Conservation (phyloP, 805 yeast genomes). For the Kodamaea kaohsiungensis region DNA sequence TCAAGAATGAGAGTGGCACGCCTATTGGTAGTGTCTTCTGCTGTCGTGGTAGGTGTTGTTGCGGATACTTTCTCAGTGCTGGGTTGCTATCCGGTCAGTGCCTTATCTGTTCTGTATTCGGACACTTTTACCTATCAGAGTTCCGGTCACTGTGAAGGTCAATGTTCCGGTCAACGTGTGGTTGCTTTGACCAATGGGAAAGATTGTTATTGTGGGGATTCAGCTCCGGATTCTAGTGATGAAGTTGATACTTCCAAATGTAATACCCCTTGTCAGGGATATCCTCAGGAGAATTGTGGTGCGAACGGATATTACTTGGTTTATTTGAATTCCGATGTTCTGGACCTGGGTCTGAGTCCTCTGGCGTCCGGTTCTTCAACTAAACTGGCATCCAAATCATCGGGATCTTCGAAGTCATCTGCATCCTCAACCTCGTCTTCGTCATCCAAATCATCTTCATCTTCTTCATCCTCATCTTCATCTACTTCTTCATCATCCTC, state of each 20-base stretch:
- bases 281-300: conserved; percentile 60
- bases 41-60: conserved; percentile 2
- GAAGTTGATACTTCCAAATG: conserved; percentile 18
- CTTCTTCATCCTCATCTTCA: conserved; percentile 1
- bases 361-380: conserved; percentile 4
- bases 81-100: conserved; percentile 24
- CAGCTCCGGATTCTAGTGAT: conserved; percentile 29
- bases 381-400: conserved; percentile 11
- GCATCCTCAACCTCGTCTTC: conserved; percentile 13
- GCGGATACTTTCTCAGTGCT: conserved; percentile 11
- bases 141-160: conserved; percentile 52
- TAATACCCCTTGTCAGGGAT: conserved; percentile 57
- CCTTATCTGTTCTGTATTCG: conserved; percentile 5
- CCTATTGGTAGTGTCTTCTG: conserved; percentile 1
- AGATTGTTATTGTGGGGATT: conserved; percentile 68
- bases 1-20: conserved; percentile 5
- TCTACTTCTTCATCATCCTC: conserved; percentile 11
- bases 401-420: conserved; percentile 11
- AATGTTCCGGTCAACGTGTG: conserved; percentile 48
- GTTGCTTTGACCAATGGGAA: conserved; percentile 48
- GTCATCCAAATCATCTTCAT: conserved; percentile 9
- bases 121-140: conserved; percentile 62
- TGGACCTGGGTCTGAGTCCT: conserved; percentile 3
- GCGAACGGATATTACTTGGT: conserved; percentile 40
- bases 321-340: conserved; percentile 37